Evolutionary conservation across 345 rosid genomes (phyloP), one percentile per base, ranked within the genome.

Genomic region (Rhodamnia argentea): DNA sequence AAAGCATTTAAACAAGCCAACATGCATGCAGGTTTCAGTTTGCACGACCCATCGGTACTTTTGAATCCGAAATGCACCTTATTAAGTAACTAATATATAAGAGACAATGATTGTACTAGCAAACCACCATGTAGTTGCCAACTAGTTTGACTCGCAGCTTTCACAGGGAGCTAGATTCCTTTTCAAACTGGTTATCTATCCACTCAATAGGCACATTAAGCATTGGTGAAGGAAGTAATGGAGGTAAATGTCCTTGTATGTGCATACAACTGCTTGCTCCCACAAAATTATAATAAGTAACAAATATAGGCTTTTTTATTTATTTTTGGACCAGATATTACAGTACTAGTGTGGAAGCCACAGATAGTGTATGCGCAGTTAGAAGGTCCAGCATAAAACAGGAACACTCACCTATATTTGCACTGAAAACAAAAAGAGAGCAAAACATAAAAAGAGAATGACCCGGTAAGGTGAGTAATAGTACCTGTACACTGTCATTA

Each of bases 401-500:
- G 59, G 47, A 83, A 27, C 47, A 83, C 18, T 29, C 29, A 27
- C 27, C 26, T 14, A 47, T 50, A 24, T 82, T 7, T 82, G 56
- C 29, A 56, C 42, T 16, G 23, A 83, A 52, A 32, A 29, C 16
- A 52, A 18, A 85, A 74, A 27, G 27, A 24, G 82, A 27, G 27
- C 6, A n/a, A 57, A 52, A 62, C 64, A 15, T 50, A 22, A 37
- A 37, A 44, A 44, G 52, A 44, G 81, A 23, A 15, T 51, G 51
- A 23, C 12, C 16, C 1, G 18, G 23, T 12, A 85, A 27, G 76
- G 42, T 52, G 75, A 86, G 78, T 88, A 59, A 10, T 76, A 57
- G 51, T 47, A 96, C 99, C 99, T 96, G 94, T 89, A 95, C 90
- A 76, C 99, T 97, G 57, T 96, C 95, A 88, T 93, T 97, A 89